Conservation (phyloP, 2,329 filamentous ascomycete genomes). For the Coniella vitis region DNA sequence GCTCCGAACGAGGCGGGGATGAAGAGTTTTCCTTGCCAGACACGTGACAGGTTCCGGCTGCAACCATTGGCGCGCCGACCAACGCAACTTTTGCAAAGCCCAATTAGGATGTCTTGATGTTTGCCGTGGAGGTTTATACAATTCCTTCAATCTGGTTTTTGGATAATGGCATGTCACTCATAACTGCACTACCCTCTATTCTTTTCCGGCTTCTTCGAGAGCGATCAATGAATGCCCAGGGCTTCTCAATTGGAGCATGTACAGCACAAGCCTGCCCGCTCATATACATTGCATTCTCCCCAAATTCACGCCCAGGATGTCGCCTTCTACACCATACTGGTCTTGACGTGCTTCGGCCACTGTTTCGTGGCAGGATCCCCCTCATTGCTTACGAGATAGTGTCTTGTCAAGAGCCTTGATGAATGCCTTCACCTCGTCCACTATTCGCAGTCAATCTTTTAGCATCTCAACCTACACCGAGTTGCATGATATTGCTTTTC, state of each 20-base stretch:
- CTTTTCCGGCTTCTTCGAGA: background rate
- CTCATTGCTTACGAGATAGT: constrained; percentile 24
- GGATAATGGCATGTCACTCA: background rate
- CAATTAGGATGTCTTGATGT: constrained; percentile 1
- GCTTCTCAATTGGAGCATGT: too few species aligned
- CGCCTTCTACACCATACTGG: background rate
- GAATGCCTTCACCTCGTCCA: constrained; percentile 49
- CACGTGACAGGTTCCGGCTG: constrained; percentile 12
- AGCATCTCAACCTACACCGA: constrained; percentile 4
- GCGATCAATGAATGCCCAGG: background rate
- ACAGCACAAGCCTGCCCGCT: too few species aligned
- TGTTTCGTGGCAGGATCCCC: background rate
- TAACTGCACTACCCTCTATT: background rate
- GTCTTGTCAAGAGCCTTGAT: constrained; percentile 46
- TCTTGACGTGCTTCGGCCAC: background rate
- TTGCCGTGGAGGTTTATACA: background rate
- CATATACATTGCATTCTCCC: too few species aligned
- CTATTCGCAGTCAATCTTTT: constrained; percentile 25
- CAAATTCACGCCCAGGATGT: too few species aligned
- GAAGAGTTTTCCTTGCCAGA: constrained; percentile 4
- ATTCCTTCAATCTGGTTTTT: background rate
- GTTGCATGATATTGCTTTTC: too few species aligned
- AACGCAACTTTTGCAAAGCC: background rate
- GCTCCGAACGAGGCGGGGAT: too few species aligned
- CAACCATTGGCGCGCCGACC: background rate